phyloP scores from a whole-genome alignment of 2,329 filamentous ascomycete genomes.

The Endocalyx cinctus region DNA sequence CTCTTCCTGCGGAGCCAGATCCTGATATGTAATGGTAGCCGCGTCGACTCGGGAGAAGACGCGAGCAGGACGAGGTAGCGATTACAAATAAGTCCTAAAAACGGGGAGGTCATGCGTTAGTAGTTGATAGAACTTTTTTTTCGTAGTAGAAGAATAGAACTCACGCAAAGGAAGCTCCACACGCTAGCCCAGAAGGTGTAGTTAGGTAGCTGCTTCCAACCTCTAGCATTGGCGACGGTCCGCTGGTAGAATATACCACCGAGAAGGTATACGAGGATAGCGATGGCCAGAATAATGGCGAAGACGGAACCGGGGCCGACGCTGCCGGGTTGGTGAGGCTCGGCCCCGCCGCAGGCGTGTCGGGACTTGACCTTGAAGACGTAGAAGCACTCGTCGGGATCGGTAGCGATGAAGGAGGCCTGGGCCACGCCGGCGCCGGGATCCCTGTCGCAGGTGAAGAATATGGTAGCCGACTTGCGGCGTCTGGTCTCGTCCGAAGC shows the following conservation, averaged over 20 bases:
- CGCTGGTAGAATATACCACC: conserved; percentile 95
- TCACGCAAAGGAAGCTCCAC: conserved; percentile 76
- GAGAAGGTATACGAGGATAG: conserved; percentile 81
- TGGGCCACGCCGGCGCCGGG: conserved; percentile 62
- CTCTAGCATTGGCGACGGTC: conserved; percentile 87
- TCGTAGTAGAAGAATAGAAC: conserved; percentile 25
- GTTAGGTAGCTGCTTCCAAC: conserved; percentile 94
- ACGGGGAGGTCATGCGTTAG: conserved; percentile 19
- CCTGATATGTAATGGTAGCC: conserved; percentile 64
- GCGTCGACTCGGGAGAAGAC: conserved; percentile 58
- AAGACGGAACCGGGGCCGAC: conserved; percentile 74
- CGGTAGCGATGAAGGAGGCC: conserved; percentile 76
- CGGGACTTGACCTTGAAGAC: conserved; percentile 89
- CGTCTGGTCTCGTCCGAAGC: conserved; percentile 29
- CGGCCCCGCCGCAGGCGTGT: conserved; percentile 68
- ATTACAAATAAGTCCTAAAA: conserved; percentile 62
- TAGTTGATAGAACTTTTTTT: not conserved
- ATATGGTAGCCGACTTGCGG: conserved; percentile 80
- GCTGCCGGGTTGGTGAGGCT: conserved; percentile 68
- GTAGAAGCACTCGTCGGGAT: conserved; percentile 89
- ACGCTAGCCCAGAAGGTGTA: conserved; percentile 90
- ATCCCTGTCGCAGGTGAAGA: conserved; percentile 88
- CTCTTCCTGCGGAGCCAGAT: conserved; percentile 43
- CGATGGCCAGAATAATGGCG: conserved; percentile 73
- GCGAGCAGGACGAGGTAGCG: conserved; percentile 63